Percentiles rank a stretch among this genome's conserved stretches.
phyloP scores from a whole-genome alignment of 106 monocot genomes.

The Dioscorea dumetorum region DNA sequence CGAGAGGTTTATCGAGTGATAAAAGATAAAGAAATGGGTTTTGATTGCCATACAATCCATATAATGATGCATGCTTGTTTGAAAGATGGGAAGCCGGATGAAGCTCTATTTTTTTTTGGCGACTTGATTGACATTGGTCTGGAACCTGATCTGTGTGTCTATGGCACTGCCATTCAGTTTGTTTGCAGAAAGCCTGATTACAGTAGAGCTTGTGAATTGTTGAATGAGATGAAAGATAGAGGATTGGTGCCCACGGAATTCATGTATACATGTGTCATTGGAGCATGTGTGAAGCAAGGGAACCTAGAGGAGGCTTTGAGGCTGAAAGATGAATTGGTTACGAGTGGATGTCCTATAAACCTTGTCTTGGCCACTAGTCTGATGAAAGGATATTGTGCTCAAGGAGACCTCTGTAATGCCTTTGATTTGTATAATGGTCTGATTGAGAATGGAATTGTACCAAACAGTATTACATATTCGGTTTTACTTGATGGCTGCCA shows the following conservation, averaged over 20 bases:
- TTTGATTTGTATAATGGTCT: constrained; percentile 21
- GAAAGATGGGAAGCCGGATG: constrained; percentile 26
- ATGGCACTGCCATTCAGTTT: constrained; percentile 19
- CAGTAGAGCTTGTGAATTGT: constrained; percentile 29
- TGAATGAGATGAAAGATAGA: constrained; percentile 35
- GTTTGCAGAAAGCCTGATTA: constrained; percentile 36
- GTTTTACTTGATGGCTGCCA: constrained; percentile 45
- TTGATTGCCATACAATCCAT: constrained; percentile 26
- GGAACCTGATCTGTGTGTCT: constrained; percentile 30
- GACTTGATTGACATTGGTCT: constrained; percentile 26
- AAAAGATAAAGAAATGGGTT: constrained; percentile 23
- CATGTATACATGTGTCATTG: constrained; percentile 34
- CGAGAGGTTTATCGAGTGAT: constrained; percentile 29
- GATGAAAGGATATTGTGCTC: constrained; percentile 40
- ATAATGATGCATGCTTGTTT: constrained; percentile 50
- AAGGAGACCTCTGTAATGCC: constrained; percentile 37
- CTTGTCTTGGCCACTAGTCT: constrained; percentile 37
- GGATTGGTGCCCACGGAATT: constrained; percentile 29
- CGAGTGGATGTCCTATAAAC: constrained; percentile 13
- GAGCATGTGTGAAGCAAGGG: constrained; percentile 51
- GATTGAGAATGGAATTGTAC: constrained; percentile 26
- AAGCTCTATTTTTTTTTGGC: constrained; percentile 35
- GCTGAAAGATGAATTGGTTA: constrained; percentile 51
- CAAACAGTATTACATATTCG: constrained; percentile 34
- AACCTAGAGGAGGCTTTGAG: constrained; percentile 40